Evolutionary conservation across 2,329 filamentous ascomycete genomes (phyloP), one percentile per base, ranked within the genome.

Genomic region (Aureobasidium sp.): DNA sequence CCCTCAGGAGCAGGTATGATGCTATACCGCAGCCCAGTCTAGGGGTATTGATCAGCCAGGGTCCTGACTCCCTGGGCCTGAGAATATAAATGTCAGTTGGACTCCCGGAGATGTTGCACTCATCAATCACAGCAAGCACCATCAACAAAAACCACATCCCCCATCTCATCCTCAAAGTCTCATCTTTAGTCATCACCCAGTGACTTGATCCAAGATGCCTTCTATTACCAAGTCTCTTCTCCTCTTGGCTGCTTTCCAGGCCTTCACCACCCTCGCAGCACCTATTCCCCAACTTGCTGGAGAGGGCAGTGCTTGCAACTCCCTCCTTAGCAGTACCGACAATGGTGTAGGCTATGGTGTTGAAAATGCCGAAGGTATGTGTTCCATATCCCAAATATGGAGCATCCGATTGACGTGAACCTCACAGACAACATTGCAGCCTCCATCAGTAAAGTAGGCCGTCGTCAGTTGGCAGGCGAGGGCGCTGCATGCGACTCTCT

Each of bases 251-350:
- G 58, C 58, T 3, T 10, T 61, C 18, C 58, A 61, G 25, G 58
- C 33, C 25, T 47, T 43, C 3, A 33, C 31, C 15, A 45, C 67
- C 8, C 25, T 70, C 27, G 67, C 69, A 48, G 67, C 67, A 23
- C 64, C 68, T 31, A 55, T 69, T 29, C 69, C 68, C 45, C 69
- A 71, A 45, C 71, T 72, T 20, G 71, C 70, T 27, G 71, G 71
- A 29, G 70, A 70, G 50, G 71, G 71, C 36, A 64, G 65, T 8
- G 71, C 69, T 25, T 69, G 66, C 59, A 53, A 69, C 61, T 70
- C 67, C 18, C 56, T 71, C 63, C 54, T 71, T 29, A 65, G 67
- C 50, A 43, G 36, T 5, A 72, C 69, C 16, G 70, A 72, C 31
- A 72, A 69, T 40, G 69, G 67, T n/a, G 58, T 72, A 10, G 70